phyloP scores from a whole-genome alignment of 192 early-diverging fungal genomes.

The Coemansia sp. region DNA sequence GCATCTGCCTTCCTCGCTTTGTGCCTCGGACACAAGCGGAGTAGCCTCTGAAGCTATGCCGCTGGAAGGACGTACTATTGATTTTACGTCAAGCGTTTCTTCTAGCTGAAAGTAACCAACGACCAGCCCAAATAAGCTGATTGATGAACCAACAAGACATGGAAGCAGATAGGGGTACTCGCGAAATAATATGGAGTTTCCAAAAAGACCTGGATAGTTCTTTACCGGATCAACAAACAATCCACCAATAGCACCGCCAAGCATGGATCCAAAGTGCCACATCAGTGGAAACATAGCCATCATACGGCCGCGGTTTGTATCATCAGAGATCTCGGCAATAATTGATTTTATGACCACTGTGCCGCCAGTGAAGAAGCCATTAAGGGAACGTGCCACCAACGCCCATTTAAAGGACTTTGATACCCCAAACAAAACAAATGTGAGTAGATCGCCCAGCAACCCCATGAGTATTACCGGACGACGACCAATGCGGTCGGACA shows the following conservation, averaged over 20 bases:
- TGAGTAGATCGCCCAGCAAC: constrained; percentile 67
- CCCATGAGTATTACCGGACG: constrained; percentile 73
- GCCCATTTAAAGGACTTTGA: constrained; percentile 45
- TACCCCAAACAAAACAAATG: constrained; percentile 67
- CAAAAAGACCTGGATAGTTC: constrained; percentile 60
- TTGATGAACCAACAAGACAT: not conserved
- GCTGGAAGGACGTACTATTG: not conserved
- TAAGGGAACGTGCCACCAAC: constrained; percentile 56
- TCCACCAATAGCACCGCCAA: constrained; percentile 72
- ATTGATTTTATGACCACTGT: constrained; percentile 77
- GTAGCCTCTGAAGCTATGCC: not conserved
- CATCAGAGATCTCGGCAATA: constrained; percentile 78
- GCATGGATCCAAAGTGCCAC: constrained; percentile 60
- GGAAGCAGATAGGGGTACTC: constrained; percentile 64
- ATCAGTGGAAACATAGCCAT: constrained; percentile 70
- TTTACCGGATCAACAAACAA: constrained; percentile 68
- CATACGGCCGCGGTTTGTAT: constrained; percentile 67
- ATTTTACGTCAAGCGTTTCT: constrained; percentile 42
- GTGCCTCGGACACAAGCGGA: constrained; percentile 7
- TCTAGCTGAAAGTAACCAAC: constrained; percentile 41
- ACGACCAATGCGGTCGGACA: constrained; percentile 74
- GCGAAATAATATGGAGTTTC: constrained; percentile 57
- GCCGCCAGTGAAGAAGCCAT: constrained; percentile 69
- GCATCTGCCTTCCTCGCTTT: not conserved
- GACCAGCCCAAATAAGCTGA: constrained; percentile 58